Evolutionary conservation across 1,139 yeast genomes (phyloP), one percentile per base, ranked within the genome.

Genomic region (Lipomyces yarrowii): DNA sequence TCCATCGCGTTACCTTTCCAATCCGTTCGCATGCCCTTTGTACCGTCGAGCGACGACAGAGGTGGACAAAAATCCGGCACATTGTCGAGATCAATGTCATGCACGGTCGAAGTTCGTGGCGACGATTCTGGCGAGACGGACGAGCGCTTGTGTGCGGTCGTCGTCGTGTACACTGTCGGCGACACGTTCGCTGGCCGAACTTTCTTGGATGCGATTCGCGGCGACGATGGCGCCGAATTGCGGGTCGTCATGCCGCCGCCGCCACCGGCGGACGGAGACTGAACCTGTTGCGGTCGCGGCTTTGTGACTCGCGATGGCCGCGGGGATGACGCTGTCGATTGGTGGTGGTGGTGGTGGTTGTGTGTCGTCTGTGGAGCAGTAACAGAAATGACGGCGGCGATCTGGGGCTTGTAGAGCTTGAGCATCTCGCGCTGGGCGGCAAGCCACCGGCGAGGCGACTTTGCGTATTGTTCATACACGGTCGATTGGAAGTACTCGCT

Each of bases 1-100:
- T 91, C 96, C 97, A 94, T 91, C 56, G 98, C 96, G 73, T 92
- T 96, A 11, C 98, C 98, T 80, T 93, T 93, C 99, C 99, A 94
- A 76, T 93, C 98, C 59, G 96, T 90, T 75, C 89, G 89, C 73
- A 94, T 82, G 72, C 92, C 86, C 77, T 88, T 87, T 74, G 87
- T 87, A 73, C 86, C 87, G 42, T 96, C 92, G 68, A 94, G 81
- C 0, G 90, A 83, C 21, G 69, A 63, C 32, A 81, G 66, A 0
- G 90, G 79, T 5, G 98, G 98, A 7, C 94, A 87, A 77, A 84
- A 93, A 77, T 94, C 98, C n/a, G 77, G 78, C 56, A 80, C 68
- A 67, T 78, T 76, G 80, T 86, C 71, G 57, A 71, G 62, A 53
- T 73, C 74, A 59, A 78, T 72, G 65, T 80, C 83, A 67, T 80